Percentiles rank a stretch among this genome's conserved stretches.
These are phyloP conservation scores for Fusarium citri DNA, from an alignment of 2,329 filamentous ascomycete species.

Conservation along the genomic window DNA sequence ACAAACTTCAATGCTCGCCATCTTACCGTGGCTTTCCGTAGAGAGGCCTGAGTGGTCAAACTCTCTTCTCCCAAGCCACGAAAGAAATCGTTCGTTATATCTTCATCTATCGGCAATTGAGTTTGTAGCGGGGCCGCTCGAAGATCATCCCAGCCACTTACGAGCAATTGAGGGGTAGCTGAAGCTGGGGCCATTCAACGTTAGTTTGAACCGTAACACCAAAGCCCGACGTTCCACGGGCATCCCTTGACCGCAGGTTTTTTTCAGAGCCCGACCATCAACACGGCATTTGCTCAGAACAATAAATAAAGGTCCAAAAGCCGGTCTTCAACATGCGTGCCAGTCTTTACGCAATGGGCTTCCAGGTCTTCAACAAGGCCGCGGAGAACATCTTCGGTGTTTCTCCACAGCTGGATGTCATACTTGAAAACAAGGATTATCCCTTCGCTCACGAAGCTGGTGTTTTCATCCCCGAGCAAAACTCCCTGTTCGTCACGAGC, in stretches of 20 bases:
- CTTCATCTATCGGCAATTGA: not conserved
- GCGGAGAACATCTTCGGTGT: slow-evolving; percentile 49
- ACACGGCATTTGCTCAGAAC: not conserved
- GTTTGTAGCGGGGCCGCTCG: not conserved
- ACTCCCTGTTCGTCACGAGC: slow-evolving; percentile 51
- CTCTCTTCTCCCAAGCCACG: not conserved
- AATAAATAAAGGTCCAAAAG: not conserved
- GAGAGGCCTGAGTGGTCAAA: not conserved
- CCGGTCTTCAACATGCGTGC: not conserved
- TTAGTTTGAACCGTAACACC: not conserved
- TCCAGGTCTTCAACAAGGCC: slow-evolving; percentile 25
- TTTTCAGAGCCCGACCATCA: not conserved
- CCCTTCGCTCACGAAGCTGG: slow-evolving; percentile 64
- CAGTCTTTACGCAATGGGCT: not conserved
- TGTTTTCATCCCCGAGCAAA: slow-evolving; percentile 48
- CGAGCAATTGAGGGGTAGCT: slow-evolving; percentile 24
- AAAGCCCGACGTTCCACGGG: slow-evolving; percentile 5
- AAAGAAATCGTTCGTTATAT: not conserved
- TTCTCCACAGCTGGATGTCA: slow-evolving; percentile 51
- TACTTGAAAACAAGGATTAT: slow-evolving; percentile 54
- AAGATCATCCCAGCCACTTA: not conserved
- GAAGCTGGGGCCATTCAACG: not conserved
- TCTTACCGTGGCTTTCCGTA: not conserved
- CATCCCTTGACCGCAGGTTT: not conserved
- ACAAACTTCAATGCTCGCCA: not conserved